phyloP scores from a whole-genome alignment of 768 basidiomycete genomes.

The Trichaptum fuscoviolaceum region DNA sequence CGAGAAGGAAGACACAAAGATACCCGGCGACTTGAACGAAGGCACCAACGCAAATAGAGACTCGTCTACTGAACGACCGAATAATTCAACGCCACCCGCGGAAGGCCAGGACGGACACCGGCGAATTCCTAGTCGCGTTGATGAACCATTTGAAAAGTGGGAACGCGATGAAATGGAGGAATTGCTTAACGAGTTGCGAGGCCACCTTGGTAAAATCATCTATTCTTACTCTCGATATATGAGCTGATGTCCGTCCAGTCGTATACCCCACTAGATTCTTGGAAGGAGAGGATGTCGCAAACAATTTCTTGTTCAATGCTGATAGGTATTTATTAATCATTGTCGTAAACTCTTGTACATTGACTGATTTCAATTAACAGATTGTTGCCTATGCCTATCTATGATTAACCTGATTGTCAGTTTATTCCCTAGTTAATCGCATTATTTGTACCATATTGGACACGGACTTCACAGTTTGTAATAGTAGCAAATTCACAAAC shows the following conservation, averaged over 20 bases:
- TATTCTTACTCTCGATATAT: not conserved
- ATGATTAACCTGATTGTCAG: constrained; percentile 35
- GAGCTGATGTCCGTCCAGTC: constrained; percentile 42
- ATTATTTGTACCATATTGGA: not conserved
- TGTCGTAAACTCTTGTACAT: not conserved
- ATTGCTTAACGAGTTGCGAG: constrained; percentile 67
- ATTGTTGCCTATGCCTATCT: constrained; percentile 70
- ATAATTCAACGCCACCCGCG: not conserved
- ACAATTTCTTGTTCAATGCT: constrained; percentile 91
- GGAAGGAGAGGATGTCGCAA: constrained; percentile 87
- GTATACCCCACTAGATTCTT: constrained; percentile 81
- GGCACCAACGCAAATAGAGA: not conserved
- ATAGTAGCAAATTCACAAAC: not conserved
- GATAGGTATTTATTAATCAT: constrained; percentile 49
- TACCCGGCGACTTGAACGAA: not conserved
- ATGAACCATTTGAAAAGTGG: constrained; percentile 74
- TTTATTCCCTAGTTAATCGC: not conserved
- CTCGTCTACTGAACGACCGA: not conserved
- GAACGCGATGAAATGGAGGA: constrained; percentile 90
- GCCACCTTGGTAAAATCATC: constrained; percentile 70
- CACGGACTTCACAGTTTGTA: not conserved
- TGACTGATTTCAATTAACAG: constrained; percentile 27
- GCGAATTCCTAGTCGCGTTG: constrained; percentile 38
- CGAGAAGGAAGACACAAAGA: constrained; percentile 12
- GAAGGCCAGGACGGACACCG: not conserved